Base-by-base conservation (phyloP, 2,329 filamentous ascomycete species). In the Colletotrichum paranaense region DNA sequence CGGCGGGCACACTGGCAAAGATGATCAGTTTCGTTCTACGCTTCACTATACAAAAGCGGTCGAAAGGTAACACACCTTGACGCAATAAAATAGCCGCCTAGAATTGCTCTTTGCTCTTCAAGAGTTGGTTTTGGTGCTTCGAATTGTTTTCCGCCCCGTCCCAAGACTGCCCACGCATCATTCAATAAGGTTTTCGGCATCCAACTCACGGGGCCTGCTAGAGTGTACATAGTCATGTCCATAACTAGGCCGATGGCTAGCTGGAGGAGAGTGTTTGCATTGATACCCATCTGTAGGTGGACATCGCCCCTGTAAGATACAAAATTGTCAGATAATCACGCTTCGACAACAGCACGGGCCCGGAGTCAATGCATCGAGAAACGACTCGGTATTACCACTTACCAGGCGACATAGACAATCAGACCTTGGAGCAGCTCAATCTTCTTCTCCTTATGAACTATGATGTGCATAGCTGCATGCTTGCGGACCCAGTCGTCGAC, bases 61-160 rank as follows among this genome's bases (percentile, higher is more conserved):
- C 8, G 22, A 1, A 11, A 26, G 38, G 4, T 4, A 26, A 28
- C 80, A 49, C 76, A 82, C 82, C 83, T 59, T 0, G 80, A 82
- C 6, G 80, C 79, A 2, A 83, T 62, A 28, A 85, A 85, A 53
- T 83, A 87, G 62, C 81, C 80, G 0, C 84, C 85, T 0, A 87
- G 74, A 3, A 84, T 76, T 0, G 84, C 80, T 0, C 85, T 81
- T 74, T 83, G 83, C 42, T 86, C 84, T 0, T 82, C 79, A 0
- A 79, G 68, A 3, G 79, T 79, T 16, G 82, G 83, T 1, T 71
- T 63, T 4, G 77, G 65, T 0, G 57, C 55, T 22, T 75, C 78
- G 1, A 72, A 67, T 0, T 72, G 72, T 2, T 75, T 75, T 49
- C 42, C 42, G 0, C 75, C 35, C 5, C 77, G 77, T 14, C 72